Conservation (phyloP, 2,329 filamentous ascomycete genomes). For the Stemphylium lycopersici region DNA sequence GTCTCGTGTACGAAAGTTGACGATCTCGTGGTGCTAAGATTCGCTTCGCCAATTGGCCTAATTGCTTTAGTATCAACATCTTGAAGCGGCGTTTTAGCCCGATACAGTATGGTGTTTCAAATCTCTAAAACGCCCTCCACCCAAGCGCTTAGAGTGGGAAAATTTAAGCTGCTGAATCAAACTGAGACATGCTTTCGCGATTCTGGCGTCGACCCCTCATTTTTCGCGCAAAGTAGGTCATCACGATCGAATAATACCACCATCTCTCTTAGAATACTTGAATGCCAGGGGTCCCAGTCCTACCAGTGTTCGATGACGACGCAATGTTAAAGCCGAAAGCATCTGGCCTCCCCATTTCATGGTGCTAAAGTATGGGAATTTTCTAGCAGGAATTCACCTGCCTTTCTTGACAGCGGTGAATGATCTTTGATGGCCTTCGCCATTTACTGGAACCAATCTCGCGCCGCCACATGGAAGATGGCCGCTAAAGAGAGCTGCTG, state of each 20-base stretch:
- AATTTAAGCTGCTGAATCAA: not conserved
- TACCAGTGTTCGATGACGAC: not conserved
- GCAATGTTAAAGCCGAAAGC: too few species aligned
- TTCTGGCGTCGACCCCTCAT: not conserved
- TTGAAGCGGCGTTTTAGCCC: not conserved
- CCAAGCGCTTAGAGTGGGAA: not conserved
- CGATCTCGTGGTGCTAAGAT: slow-evolving; percentile 7
- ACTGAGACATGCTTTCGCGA: not conserved
- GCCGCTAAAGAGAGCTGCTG: too few species aligned
- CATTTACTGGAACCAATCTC: too few species aligned
- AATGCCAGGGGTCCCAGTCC: not conserved
- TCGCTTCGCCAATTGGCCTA: not conserved
- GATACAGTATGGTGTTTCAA: not conserved
- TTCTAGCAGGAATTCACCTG: too few species aligned
- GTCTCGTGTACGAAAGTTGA: slow-evolving; percentile 5
- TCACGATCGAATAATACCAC: not conserved
- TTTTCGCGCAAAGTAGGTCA: not conserved
- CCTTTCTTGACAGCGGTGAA: too few species aligned
- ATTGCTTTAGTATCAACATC: not conserved
- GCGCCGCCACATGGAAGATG: too few species aligned
- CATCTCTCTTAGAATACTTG: not conserved
- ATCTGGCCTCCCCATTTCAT: too few species aligned
- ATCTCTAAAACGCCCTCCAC: not conserved
- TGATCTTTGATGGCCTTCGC: too few species aligned
- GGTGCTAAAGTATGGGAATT: too few species aligned